phyloP scores from a whole-genome alignment of 495 filamentous ascomycete genomes.

The Immersiella caudata region DNA sequence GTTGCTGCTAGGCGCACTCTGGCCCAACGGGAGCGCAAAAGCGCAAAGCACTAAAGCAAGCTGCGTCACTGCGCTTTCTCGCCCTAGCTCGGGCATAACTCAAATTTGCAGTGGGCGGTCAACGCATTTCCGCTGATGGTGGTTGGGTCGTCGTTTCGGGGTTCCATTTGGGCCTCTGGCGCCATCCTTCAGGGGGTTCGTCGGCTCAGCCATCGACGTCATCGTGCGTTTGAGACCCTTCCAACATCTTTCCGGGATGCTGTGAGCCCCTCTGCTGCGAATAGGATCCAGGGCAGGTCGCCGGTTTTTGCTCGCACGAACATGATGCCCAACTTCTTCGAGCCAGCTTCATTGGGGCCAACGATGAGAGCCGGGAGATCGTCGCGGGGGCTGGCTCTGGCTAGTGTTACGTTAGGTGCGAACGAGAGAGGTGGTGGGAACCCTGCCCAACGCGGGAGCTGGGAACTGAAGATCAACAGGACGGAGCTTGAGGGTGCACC shows the following conservation, averaged over 20 bases:
- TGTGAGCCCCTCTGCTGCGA: neutral
- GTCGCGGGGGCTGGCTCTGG: neutral
- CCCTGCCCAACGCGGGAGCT: neutral
- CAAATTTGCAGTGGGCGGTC: neutral
- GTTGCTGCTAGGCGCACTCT: too few relatives aligned
- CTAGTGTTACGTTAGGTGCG: neutral
- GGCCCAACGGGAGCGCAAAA: too few relatives aligned
- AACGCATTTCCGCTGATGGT: neutral
- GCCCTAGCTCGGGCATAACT: neutral
- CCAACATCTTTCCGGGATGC: neutral
- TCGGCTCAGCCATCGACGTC: conserved; percentile 5
- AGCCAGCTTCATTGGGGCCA: neutral
- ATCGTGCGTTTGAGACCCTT: conserved; percentile 6
- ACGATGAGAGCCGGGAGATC: neutral
- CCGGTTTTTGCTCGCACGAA: neutral
- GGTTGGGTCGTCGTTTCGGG: conserved; percentile 3
- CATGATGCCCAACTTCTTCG: neutral
- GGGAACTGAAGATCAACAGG: neutral
- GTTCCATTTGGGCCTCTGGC: conserved; percentile 5
- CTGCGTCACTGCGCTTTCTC: too few relatives aligned
- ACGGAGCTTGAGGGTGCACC: neutral
- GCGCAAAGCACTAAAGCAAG: too few relatives aligned
- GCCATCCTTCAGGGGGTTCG: neutral
- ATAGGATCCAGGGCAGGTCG: neutral
- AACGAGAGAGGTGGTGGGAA: neutral